Evolutionary conservation across 495 filamentous ascomycete species (phyloP).

Genomic region (Xylaria sp.): DNA sequence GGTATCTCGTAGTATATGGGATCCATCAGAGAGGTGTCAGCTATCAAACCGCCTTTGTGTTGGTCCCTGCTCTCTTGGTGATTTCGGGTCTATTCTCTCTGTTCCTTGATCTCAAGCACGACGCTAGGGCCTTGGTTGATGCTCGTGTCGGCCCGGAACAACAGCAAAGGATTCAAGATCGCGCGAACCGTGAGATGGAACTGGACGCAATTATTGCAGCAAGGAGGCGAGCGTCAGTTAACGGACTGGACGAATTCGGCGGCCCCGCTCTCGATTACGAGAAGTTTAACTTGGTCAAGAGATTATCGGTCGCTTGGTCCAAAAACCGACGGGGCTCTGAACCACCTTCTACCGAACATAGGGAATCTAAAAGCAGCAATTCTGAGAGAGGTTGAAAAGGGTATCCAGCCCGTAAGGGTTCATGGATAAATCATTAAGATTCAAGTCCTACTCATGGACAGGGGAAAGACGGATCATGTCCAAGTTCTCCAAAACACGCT

Average conservation of each 20-base stretch:
- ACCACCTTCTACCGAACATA: constrained; percentile 29
- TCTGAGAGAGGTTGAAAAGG: constrained; percentile 27
- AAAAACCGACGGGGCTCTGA: constrained; percentile 36
- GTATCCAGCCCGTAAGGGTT: background rate
- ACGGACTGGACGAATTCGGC: constrained; percentile 21
- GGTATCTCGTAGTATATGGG: constrained; percentile 40
- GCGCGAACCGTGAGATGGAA: constrained; percentile 40
- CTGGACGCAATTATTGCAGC: constrained; percentile 41
- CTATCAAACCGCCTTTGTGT: constrained; percentile 44
- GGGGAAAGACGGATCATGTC: background rate
- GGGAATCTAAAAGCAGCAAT: constrained; percentile 26
- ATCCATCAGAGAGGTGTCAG: constrained; percentile 41
- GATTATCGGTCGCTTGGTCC: constrained; percentile 32
- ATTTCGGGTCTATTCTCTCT: constrained; percentile 45
- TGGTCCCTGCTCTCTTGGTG: constrained; percentile 46
- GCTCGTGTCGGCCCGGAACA: constrained; percentile 39
- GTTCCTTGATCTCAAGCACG: constrained; percentile 46
- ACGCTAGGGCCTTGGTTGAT: constrained; percentile 49
- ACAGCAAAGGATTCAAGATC: constrained; percentile 39
- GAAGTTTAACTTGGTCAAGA: constrained; percentile 34
- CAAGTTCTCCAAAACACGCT: background rate
- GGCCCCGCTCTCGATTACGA: constrained; percentile 12
- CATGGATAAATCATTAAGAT: background rate
- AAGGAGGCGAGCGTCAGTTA: constrained; percentile 36
- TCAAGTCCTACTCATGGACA: background rate